Base-by-base conservation (phyloP, 495 filamentous ascomycete species). In the Parathielavia appendiculata region DNA sequence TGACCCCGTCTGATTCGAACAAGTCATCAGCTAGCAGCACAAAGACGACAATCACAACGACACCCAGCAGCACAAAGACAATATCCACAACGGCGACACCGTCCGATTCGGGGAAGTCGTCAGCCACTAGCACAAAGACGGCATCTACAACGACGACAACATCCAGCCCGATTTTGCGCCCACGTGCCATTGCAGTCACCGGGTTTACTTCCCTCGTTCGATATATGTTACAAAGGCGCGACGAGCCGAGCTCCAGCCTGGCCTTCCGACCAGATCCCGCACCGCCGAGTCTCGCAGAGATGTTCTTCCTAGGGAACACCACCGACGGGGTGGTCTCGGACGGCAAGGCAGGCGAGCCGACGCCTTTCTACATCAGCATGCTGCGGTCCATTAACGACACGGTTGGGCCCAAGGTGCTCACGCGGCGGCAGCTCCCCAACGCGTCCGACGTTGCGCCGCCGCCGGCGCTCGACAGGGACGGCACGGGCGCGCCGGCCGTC, bases 241-340 rank as follows among this genome's bases (percentile, higher is more conserved):
- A 35, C 17, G 23, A 22, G 83, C 85, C 65, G 72, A 71, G 17
- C 76, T 90, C 44, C 6, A 30, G 5, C 74, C 78, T 16, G 88
- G 1, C 32, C 19, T 36, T 52, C 20, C 56, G 56, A 8, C 23
- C 55, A 0, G 46, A 64, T 20, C 65, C 91, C 0, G 68, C 76
- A 4, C 79, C 88, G 3, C 90, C 91, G 8, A 76, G 73, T 43
- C 70, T 83, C 14, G 76, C 82, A 16, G 90, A 96, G 20, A 84
- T 88, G 58, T 74, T 70, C 17, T 95, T 96, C 68, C 66, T 96
- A 7, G 91, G 91, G 23, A 87, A 91, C 61, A 91, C 88, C 12
- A 92, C 90, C 14, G 93, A 98, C 57, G 72, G 73, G 10, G 78
- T 86, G 38, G 71, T 73, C 17, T 75, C 77, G 0, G 73, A 78